Percentiles rank a stretch among this genome's conserved stretches.
Conservation (phyloP, 2,329 filamentous ascomycete genomes). For the Blastomyces gilchristii region DNA sequence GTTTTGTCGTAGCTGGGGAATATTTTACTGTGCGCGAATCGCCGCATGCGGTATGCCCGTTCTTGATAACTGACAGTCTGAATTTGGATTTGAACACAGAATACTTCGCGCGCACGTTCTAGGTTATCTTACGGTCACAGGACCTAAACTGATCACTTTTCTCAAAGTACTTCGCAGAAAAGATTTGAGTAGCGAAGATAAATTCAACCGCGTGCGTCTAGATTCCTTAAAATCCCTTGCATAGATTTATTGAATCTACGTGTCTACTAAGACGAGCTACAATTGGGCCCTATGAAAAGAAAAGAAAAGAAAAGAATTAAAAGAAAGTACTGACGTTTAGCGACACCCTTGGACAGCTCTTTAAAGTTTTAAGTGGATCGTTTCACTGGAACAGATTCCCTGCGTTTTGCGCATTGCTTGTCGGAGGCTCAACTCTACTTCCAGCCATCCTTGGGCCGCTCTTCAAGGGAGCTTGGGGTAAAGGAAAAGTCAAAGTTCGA, state of each 20-base stretch:
- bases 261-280: constrained; percentile 9
- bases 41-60: not conserved
- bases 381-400: constrained; percentile 41
- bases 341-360: constrained; percentile 24
- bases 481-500: not conserved
- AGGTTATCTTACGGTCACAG: constrained; percentile 40
- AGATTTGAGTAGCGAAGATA: constrained; percentile 25
- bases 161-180: constrained; percentile 27
- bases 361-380: constrained; percentile 29
- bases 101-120: constrained; percentile 40
- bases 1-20: not conserved
- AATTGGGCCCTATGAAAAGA: not conserved
- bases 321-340: constrained; percentile 15
- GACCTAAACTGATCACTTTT: constrained; percentile 36
- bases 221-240: not conserved
- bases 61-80: not conserved
- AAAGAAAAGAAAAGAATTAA: too few species aligned
- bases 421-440: constrained; percentile 43
- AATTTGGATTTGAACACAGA: constrained; percentile 16
- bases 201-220: constrained; percentile 29
- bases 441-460: constrained; percentile 20
- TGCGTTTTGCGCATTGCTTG: constrained; percentile 42
- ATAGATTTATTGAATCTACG: not conserved
- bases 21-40: not conserved
- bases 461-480: constrained; percentile 5